These are phyloP conservation scores for Epichloe uncinata DNA, from an alignment of 2,329 filamentous ascomycete genomes.

Conservation along the genomic window DNA sequence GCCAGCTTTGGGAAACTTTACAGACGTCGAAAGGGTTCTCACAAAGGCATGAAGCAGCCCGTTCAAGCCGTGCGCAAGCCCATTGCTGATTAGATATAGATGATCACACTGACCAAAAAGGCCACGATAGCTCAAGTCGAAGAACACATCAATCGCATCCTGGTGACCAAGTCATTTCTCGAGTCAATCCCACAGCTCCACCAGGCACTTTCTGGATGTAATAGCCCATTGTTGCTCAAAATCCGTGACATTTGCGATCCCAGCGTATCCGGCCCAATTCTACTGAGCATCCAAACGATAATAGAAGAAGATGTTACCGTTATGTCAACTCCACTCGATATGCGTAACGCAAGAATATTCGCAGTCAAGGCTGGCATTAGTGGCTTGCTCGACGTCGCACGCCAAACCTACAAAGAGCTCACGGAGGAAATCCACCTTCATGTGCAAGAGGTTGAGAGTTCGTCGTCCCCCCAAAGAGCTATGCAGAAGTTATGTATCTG, in stretches of 20 bases:
- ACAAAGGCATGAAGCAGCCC: constrained; percentile 43
- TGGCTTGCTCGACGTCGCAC: constrained; percentile 74
- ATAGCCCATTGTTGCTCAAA: constrained; percentile 48
- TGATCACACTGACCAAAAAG: constrained; percentile 62
- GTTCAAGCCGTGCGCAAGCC: background rate
- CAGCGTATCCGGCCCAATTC: constrained; percentile 45
- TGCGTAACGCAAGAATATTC: constrained; percentile 82
- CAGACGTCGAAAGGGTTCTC: constrained; percentile 68
- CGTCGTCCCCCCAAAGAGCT: constrained; percentile 6
- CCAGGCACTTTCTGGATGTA: constrained; percentile 51
- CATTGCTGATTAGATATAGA: constrained; percentile 25
- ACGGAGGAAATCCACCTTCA: constrained; percentile 65
- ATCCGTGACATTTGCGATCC: constrained; percentile 59
- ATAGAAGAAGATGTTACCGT: constrained; percentile 76
- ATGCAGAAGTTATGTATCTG: background rate
- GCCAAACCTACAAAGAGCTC: constrained; percentile 80
- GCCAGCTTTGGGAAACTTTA: constrained; percentile 55
- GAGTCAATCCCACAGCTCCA: constrained; percentile 53
- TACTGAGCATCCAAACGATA: constrained; percentile 49
- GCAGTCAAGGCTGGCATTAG: constrained; percentile 78
- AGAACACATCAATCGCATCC: constrained; percentile 71
- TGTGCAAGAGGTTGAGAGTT: constrained; percentile 53
- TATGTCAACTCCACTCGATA: constrained; percentile 65
- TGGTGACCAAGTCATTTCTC: constrained; percentile 76
- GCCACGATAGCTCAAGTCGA: constrained; percentile 56